These are phyloP conservation scores for Bolboschoenus planiculmis DNA, from an alignment of 176 grass and related monocot genomes.

Conservation along the genomic window DNA sequence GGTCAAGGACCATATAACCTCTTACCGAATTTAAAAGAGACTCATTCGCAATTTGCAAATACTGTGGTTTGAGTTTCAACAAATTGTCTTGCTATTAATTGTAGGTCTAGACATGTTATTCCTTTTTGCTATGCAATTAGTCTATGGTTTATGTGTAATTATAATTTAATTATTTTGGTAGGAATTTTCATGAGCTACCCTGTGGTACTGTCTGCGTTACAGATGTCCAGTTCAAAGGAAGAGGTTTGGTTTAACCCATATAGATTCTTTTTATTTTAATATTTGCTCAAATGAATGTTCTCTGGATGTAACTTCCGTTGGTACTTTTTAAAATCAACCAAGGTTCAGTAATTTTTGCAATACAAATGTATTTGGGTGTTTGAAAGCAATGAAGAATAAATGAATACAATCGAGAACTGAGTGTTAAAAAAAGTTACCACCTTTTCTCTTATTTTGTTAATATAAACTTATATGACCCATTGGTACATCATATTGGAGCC, in stretches of 20 bases:
- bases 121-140: neutral
- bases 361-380: neutral
- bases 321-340: neutral
- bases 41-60: neutral
- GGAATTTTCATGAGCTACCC: conserved; percentile 76
- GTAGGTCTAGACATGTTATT: neutral
- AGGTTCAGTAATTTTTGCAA: neutral
- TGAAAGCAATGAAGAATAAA: neutral
- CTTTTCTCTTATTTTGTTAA: neutral
- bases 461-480: neutral
- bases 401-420: neutral
- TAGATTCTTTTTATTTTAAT: neutral
- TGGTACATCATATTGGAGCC: neutral
- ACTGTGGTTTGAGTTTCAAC: neutral
- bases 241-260: conserved; percentile 41
- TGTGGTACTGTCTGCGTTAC: conserved; percentile 68
- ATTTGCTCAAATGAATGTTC: neutral
- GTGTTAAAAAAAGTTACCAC: neutral
- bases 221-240: conserved; percentile 77
- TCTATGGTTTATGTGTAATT: neutral
- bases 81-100: neutral
- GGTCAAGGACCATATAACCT: neutral
- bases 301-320: neutral
- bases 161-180: conserved; percentile 11
- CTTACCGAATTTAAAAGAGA: neutral